Evolutionary conservation across 139 green algal species (phyloP).

Genomic region (Deuterostichococcus epilithicus): DNA sequence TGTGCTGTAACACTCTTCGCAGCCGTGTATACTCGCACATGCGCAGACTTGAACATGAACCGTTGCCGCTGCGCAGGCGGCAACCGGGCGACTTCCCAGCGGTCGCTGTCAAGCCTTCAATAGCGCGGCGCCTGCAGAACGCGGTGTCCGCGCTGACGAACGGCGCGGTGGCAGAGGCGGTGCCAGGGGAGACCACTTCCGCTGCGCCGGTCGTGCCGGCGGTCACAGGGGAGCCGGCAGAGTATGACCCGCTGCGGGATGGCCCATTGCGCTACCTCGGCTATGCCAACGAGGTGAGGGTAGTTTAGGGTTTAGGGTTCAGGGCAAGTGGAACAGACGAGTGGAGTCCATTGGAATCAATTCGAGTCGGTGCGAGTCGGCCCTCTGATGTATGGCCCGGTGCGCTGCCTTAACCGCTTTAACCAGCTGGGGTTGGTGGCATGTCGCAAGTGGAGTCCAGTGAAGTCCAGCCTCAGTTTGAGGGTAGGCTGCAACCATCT

Average conservation of each 20-base stretch:
- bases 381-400: too few relatives aligned
- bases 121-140: background rate
- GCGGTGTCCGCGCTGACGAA: background rate
- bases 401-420: too few relatives aligned
- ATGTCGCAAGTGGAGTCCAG: too few relatives aligned
- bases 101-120: background rate
- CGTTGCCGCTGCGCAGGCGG: background rate
- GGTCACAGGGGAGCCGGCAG: conserved; percentile 29
- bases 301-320: background rate
- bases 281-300: conserved; percentile 67
- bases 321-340: too few relatives aligned
- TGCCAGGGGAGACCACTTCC: background rate
- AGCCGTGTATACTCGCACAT: too few relatives aligned
- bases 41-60: too few relatives aligned
- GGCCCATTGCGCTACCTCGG: conserved; percentile 68
- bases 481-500: too few relatives aligned
- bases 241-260: conserved; percentile 67
- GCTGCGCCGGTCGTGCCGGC: background rate
- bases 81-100: background rate
- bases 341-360: too few relatives aligned
- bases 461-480: too few relatives aligned
- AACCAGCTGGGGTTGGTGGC: background rate
- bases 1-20: too few relatives aligned
- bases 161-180: background rate
- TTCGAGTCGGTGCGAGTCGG: too few relatives aligned